Evolutionary conservation across 129 eudicot species (phyloP), one percentile per base, ranked within the genome.

Genomic region (Centella asiatica): DNA sequence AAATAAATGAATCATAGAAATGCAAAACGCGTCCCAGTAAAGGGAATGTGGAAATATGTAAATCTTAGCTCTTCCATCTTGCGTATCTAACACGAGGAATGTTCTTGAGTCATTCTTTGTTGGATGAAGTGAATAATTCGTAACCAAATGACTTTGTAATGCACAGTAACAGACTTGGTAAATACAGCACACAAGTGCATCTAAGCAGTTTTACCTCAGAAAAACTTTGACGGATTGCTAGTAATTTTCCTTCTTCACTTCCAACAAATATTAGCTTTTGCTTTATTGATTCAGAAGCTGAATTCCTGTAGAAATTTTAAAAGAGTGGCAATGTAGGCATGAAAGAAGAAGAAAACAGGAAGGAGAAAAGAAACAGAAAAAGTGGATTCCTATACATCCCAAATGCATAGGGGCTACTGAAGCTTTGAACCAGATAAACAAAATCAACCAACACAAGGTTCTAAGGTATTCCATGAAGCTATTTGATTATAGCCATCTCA

Each of bases 231-330:
- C 95, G 90, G 67, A 93, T 90, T 68, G 99, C 99, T 60, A 87
- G 74, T 68, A 87, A 84, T 68, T 93, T 93, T 66, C 99, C 99
- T 74, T 87, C 92, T 78, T 93, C 99, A 70, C 99, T 93, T 58
- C 96, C 99, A 63, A 79, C 96, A 69, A 76, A 93, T 19, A 85
- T 76, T 72, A 93, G 70, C 27, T 78, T 82, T 72, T 93, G 99
- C 77, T 88, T 85, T 69, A 93, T 80, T 6, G 74, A 71, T 53
- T 82, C 86, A n/a, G 95, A 87, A 37, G 96, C 99, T 40, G 96
- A 73, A 67, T 93, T 93, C 84, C 99, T 92, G 74, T 57, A 22
- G 39, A 60, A 26, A 66, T 9, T 53, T 58, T 45, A 68, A 26
- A 55, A 44, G 22, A 59, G 54, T 24, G 49, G 37, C 65, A 49